Evolutionary conservation across 2,329 filamentous ascomycete genomes (phyloP).

Genomic region (Paecilomyces sp.): DNA sequence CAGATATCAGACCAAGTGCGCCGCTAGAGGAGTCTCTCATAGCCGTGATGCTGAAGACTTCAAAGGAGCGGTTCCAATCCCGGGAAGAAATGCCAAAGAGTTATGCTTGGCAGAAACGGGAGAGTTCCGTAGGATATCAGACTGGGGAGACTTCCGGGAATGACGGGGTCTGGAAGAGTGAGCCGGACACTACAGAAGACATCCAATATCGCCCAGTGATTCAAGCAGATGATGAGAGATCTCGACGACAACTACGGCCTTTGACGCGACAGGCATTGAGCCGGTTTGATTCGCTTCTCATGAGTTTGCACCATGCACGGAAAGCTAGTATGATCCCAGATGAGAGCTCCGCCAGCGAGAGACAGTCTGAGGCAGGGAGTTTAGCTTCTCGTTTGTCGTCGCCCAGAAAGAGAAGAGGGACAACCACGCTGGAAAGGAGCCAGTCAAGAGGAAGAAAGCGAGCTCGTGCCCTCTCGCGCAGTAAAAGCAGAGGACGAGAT

Average conservation of each 20-base stretch:
- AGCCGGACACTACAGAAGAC: slow-evolving; percentile 8
- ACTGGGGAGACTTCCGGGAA: slow-evolving; percentile 4
- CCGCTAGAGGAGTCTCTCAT: slow-evolving; percentile 64
- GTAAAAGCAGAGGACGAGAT: slow-evolving; percentile 1
- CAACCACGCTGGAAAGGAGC: slow-evolving; percentile 5
- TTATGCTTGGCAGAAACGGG: not conserved
- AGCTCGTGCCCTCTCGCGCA: slow-evolving; percentile 9
- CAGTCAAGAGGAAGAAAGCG: slow-evolving; percentile 19
- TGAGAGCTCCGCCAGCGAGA: slow-evolving; percentile 21
- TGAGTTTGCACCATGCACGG: slow-evolving; percentile 61
- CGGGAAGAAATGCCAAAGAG: slow-evolving; percentile 27
- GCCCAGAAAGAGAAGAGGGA: slow-evolving; percentile 5
- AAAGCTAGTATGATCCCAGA: slow-evolving; percentile 38
- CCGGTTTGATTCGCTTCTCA: slow-evolving; percentile 62
- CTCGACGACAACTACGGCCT: slow-evolving; percentile 58
- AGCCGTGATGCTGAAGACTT: slow-evolving; percentile 57
- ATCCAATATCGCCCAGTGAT: slow-evolving; percentile 42
- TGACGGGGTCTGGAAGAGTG: slow-evolving; percentile 12
- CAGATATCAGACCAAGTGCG: slow-evolving; percentile 46
- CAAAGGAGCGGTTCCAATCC: slow-evolving; percentile 56
- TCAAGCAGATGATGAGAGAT: slow-evolving; percentile 64
- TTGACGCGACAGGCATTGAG: slow-evolving; percentile 62
- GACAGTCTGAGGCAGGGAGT: slow-evolving; percentile 21
- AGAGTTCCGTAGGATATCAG: not conserved
- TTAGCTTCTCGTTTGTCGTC: slow-evolving; percentile 9